Evolutionary conservation across 2,329 filamentous ascomycete genomes (phyloP).

Genomic region (Cyphellophora europaea): DNA sequence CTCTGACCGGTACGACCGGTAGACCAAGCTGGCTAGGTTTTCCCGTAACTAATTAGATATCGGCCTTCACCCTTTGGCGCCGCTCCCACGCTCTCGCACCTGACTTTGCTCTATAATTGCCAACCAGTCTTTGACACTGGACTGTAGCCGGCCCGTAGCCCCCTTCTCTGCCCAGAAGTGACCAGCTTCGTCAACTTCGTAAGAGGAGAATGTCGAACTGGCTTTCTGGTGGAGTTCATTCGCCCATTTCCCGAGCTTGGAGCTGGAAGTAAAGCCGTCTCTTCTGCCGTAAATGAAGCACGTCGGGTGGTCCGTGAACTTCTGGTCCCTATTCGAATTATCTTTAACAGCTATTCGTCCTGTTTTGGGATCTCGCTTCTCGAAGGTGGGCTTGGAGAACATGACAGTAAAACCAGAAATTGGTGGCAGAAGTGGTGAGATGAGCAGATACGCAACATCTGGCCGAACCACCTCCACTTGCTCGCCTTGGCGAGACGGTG

Average conservation of each 20-base stretch:
- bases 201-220: conserved; percentile 37
- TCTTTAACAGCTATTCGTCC: conserved; percentile 20
- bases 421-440: conserved; percentile 53
- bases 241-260: conserved; percentile 59
- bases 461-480: conserved; percentile 7
- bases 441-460: conserved; percentile 42
- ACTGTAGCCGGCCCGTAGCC: conserved; percentile 20
- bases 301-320: conserved; percentile 12
- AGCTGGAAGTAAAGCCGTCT: conserved; percentile 62
- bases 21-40: too few relatives aligned
- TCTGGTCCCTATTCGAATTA: background rate
- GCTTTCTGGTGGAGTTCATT: conserved; percentile 37
- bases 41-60: too few relatives aligned
- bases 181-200: conserved; percentile 45
- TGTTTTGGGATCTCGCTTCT: conserved; percentile 14
- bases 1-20: too few relatives aligned
- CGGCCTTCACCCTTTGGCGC: too few relatives aligned
- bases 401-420: conserved; percentile 55
- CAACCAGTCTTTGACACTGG: background rate
- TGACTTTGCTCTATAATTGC: too few relatives aligned
- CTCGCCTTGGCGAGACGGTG: too few relatives aligned
- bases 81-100: too few relatives aligned
- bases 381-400: conserved; percentile 38
- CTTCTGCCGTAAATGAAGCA: conserved; percentile 57
- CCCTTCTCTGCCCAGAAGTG: conserved; percentile 56